Conservation (phyloP, 108 stramenopile species). For the Fragilaria radians region DNA sequence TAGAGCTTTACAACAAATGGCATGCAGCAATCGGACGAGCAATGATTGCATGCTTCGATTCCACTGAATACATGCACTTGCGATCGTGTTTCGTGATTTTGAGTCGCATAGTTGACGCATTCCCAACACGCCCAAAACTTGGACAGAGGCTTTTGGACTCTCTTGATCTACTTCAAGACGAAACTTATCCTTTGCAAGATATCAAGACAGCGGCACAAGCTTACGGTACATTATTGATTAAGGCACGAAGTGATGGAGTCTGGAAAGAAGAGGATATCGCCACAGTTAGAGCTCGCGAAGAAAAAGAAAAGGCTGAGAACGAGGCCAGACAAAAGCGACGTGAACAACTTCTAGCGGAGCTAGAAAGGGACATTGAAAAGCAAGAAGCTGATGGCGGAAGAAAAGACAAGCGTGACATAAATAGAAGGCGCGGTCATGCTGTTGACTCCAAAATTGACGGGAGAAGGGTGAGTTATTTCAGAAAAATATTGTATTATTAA, state of each 20-base stretch:
- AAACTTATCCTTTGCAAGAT: slow-evolving; percentile 55
- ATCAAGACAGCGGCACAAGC: slow-evolving; percentile 75
- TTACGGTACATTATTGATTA: slow-evolving; percentile 62
- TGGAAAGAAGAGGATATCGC: slow-evolving; percentile 78
- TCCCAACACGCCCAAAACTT: slow-evolving; percentile 66
- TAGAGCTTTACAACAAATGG: slow-evolving; percentile 68
- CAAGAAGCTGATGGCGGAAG: slow-evolving; percentile 51
- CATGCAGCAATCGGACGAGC: slow-evolving; percentile 61
- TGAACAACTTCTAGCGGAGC: slow-evolving; percentile 57
- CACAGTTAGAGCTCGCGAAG: slow-evolving; percentile 51
- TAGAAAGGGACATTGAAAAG: slow-evolving; percentile 62
- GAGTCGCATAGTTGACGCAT: slow-evolving; percentile 62
- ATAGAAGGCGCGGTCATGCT: not conserved
- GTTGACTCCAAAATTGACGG: slow-evolving; percentile 14
- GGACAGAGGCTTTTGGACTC: slow-evolving; percentile 59
- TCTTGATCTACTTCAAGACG: slow-evolving; percentile 60
- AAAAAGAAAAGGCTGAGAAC: slow-evolving; percentile 55
- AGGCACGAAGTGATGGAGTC: slow-evolving; percentile 75
- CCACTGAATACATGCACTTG: slow-evolving; percentile 80
- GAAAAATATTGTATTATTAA: not conserved
- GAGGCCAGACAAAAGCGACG: slow-evolving; percentile 55
- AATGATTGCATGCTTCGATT: slow-evolving; percentile 60
- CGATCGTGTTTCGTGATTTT: slow-evolving; percentile 71
- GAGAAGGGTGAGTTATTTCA: slow-evolving; percentile 6
- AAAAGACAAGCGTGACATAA: not conserved